Percentiles rank a stretch among this genome's conserved stretches.
Conservation (phyloP, 495 filamentous ascomycete species). For the Tuber microsphaerosporum region DNA sequence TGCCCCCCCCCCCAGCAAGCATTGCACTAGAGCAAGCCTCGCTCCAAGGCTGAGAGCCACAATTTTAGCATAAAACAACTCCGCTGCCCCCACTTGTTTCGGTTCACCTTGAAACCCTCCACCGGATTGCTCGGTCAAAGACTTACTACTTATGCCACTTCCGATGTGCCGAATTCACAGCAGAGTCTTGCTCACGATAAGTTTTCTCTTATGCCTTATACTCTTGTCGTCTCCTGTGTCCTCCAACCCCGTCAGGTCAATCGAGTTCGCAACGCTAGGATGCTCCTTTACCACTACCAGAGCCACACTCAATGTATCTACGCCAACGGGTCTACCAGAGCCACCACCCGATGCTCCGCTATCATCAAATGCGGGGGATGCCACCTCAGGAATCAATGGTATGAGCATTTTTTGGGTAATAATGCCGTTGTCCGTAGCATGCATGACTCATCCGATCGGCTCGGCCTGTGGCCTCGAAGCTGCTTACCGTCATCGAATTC, state of each 20-base stretch:
- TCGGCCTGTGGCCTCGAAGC: not conserved
- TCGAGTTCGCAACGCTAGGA: not conserved
- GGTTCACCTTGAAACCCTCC: not conserved
- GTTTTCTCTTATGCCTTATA: not conserved
- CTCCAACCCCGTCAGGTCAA: not conserved
- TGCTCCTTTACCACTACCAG: not conserved
- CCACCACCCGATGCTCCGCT: not conserved
- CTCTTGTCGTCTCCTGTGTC: not conserved
- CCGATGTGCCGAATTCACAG: not conserved
- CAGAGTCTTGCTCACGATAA: not conserved
- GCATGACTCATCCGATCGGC: slow-evolving; percentile 11
- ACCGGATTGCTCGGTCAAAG: not conserved
- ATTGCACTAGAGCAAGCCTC: not conserved
- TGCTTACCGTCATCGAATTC: not conserved
- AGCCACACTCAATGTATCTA: not conserved
- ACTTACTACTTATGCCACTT: not conserved
- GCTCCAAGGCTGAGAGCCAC: not conserved
- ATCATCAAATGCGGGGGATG: not conserved
- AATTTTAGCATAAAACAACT: not conserved
- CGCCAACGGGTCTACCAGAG: not conserved
- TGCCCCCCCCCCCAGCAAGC: no score
- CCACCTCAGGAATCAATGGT: not conserved
- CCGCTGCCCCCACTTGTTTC: not conserved
- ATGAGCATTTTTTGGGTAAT: slow-evolving; percentile 9
- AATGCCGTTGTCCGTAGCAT: not conserved